phyloP scores from a whole-genome alignment of 805 yeast genomes.

The Wickerhamomyces hampshirensis region DNA sequence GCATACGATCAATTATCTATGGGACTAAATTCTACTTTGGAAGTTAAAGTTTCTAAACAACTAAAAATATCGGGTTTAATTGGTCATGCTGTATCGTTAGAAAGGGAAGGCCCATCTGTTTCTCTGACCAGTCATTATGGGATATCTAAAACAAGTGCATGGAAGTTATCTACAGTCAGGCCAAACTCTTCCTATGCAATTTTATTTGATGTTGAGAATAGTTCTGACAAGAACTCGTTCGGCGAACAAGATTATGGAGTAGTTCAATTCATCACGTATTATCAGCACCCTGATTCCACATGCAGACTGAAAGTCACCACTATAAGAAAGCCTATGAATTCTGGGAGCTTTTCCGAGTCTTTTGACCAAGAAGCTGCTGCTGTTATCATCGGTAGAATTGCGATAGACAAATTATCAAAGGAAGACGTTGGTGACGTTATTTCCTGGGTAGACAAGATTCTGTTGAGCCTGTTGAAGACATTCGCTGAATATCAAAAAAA shows the following conservation, averaged over 20 bases:
- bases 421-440: constrained; percentile 35
- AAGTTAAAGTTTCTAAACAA: constrained; percentile 46
- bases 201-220: constrained; percentile 44
- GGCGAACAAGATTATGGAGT: constrained; percentile 21
- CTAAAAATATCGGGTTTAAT: constrained; percentile 53
- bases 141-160: constrained; percentile 47
- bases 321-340: constrained; percentile 39
- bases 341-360: constrained; percentile 37
- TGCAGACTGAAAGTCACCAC: constrained; percentile 60
- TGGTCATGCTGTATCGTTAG: constrained; percentile 55
- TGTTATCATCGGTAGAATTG: constrained; percentile 53
- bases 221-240: constrained; percentile 8
- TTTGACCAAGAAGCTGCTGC: constrained; percentile 72
- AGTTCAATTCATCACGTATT: constrained; percentile 53
- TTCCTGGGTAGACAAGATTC: constrained; percentile 44
- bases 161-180: constrained; percentile 53
- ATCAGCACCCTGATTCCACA: constrained; percentile 58
- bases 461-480: constrained; percentile 42
- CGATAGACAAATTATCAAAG: constrained; percentile 31
- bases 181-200: constrained; percentile 58
- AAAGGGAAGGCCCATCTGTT: constrained; percentile 21
- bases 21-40: constrained; percentile 59
- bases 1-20: constrained; percentile 36
- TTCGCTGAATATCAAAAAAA: constrained; percentile 46
- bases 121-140: constrained; percentile 32